A percentile compares a stretch with the other conserved stretches of the same genome.
Conservation (phyloP, 768 basidiomycete genomes). For the Podaxis rugospora region DNA sequence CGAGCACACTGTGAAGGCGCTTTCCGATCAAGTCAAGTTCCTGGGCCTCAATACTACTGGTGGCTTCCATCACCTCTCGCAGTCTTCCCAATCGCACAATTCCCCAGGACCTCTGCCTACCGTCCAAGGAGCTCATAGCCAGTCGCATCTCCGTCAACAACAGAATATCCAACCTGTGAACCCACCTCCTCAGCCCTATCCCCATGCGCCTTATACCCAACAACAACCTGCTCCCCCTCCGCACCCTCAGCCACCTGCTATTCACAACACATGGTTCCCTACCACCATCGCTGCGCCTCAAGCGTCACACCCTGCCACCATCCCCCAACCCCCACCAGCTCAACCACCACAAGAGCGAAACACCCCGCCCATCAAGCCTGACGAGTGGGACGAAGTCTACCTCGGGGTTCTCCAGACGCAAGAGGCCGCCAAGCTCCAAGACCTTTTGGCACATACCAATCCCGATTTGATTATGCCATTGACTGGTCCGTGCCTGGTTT, state of each 20-base stretch:
- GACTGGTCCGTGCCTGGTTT: slow-evolving; percentile 63
- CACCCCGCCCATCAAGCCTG: slow-evolving; percentile 47
- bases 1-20: slow-evolving; percentile 68
- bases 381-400: slow-evolving; percentile 86
- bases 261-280: slow-evolving; percentile 58
- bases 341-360: slow-evolving; percentile 39
- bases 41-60: slow-evolving; percentile 51
- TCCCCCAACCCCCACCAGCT: slow-evolving; percentile 48
- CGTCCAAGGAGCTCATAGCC: slow-evolving; percentile 27
- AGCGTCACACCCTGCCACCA: slow-evolving; percentile 73
- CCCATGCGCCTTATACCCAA: slow-evolving; percentile 28
- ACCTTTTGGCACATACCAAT: slow-evolving; percentile 67
- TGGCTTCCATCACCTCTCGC: slow-evolving; percentile 29
- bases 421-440: slow-evolving; percentile 69
- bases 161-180: slow-evolving; percentile 35
- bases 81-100: slow-evolving; percentile 38
- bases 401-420: slow-evolving; percentile 72
- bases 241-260: slow-evolving; percentile 30
- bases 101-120: slow-evolving; percentile 35
- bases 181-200: slow-evolving; percentile 13
- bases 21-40: slow-evolving; percentile 83
- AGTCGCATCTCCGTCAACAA: slow-evolving; percentile 36
- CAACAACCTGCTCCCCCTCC: slow-evolving; percentile 28
- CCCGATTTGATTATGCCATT: slow-evolving; percentile 80
- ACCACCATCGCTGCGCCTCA: slow-evolving; percentile 73